These are phyloP conservation scores for Fusarium pilosicola DNA, from an alignment of 2,329 filamentous ascomycete genomes.

Conservation along the genomic window DNA sequence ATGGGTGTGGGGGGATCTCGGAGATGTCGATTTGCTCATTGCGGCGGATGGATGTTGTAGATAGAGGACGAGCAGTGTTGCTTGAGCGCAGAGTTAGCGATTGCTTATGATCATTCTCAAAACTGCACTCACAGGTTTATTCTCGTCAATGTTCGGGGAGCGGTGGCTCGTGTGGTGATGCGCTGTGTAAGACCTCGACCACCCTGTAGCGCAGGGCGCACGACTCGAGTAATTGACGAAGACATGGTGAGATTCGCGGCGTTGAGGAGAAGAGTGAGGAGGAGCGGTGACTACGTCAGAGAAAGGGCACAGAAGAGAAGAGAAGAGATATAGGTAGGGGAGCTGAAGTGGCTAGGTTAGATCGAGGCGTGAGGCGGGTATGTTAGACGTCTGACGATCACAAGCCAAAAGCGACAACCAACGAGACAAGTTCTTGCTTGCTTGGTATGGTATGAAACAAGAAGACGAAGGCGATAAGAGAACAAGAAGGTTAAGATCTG, in stretches of 20 bases:
- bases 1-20: slow-evolving; percentile 91
- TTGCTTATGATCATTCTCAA: background rate
- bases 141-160: slow-evolving; percentile 37
- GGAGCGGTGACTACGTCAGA: background rate
- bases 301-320: background rate
- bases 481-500: background rate
- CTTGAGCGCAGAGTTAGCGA: slow-evolving; percentile 16
- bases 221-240: slow-evolving; percentile 61
- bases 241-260: slow-evolving; percentile 40
- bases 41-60: slow-evolving; percentile 66
- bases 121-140: slow-evolving; percentile 42
- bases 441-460: background rate
- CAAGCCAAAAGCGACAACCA: slow-evolving; percentile 24
- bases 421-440: slow-evolving; percentile 10
- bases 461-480: background rate
- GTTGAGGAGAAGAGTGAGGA: background rate
- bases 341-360: background rate
- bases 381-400: slow-evolving; percentile 27
- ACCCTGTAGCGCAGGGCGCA: slow-evolving; percentile 63
- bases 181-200: slow-evolving; percentile 51
- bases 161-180: slow-evolving; percentile 33
- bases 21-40: slow-evolving; percentile 68
- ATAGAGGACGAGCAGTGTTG: slow-evolving; percentile 63
- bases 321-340: background rate
- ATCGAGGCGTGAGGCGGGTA: slow-evolving; percentile 19